Evolutionary conservation across 1,284 basidiomycete genomes (phyloP).

Genomic region (Austropuccinia psidii): DNA sequence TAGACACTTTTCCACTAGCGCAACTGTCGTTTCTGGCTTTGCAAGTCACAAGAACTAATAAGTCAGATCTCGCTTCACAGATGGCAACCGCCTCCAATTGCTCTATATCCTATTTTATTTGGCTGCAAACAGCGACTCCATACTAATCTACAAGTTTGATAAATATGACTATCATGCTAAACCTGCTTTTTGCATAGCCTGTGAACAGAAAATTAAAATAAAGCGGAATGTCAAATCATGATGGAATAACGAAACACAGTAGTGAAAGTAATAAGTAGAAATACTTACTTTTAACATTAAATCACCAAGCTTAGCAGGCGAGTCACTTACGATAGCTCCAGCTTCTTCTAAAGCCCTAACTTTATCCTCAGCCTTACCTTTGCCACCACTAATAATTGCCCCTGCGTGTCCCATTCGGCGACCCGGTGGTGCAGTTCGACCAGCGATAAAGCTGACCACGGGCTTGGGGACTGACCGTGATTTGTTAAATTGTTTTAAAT

Average conservation of each 20-base stretch:
- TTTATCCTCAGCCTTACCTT: conserved; percentile 93
- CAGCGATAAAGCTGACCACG: conserved; percentile 96
- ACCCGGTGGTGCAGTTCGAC: conserved; percentile 87
- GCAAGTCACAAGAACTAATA: too few relatives aligned
- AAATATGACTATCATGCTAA: neutral
- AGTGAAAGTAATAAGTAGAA: neutral
- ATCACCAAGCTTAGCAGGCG: conserved; percentile 85
- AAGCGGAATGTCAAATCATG: neutral
- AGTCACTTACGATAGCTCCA: conserved; percentile 87
- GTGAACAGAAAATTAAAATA: neutral
- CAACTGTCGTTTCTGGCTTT: too few relatives aligned
- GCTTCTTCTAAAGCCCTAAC: conserved; percentile 87
- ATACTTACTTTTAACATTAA: conserved; percentile 70
- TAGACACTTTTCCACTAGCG: too few relatives aligned
- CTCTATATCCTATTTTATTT: too few relatives aligned
- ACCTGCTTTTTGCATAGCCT: conserved; percentile 23
- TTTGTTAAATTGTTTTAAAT: conserved; percentile 81
- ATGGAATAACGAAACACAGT: neutral
- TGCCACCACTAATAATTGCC: conserved; percentile 95
- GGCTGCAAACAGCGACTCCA: too few relatives aligned
- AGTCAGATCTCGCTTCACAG: too few relatives aligned
- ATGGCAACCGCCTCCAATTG: too few relatives aligned
- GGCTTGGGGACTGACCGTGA: conserved; percentile 81
- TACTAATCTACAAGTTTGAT: too few relatives aligned
- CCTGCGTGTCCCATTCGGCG: conserved; percentile 98